These are phyloP conservation scores for Aspergillus olivimuriae DNA, from an alignment of 495 filamentous ascomycete genomes.

Conservation along the genomic window DNA sequence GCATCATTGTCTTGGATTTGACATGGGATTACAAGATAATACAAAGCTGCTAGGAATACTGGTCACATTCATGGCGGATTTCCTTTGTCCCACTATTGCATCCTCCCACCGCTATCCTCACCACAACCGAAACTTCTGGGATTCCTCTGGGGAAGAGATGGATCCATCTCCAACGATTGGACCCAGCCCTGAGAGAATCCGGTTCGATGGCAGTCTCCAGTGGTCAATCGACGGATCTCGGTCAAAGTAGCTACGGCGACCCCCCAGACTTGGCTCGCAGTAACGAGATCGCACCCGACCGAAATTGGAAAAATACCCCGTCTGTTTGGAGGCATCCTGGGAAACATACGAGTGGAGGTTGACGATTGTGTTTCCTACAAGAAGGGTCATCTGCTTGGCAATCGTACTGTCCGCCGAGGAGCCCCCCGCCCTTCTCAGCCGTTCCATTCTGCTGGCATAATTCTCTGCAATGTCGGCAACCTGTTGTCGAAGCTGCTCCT, in stretches of 20 bases:
- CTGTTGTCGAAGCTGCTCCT: conserved; percentile 14
- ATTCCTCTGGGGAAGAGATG: not conserved
- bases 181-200: not conserved
- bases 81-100: too few species aligned
- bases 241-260: conserved; percentile 21
- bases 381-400: conserved; percentile 12
- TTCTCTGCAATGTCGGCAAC: conserved; percentile 13
- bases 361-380: conserved; percentile 18
- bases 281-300: conserved; percentile 3
- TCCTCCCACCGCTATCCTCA: too few species aligned
- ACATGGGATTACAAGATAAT: too few species aligned
- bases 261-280: conserved; percentile 7
- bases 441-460: conserved; percentile 8
- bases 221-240: conserved; percentile 8
- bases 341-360: conserved; percentile 18
- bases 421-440: not conserved
- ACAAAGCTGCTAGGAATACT: too few species aligned
- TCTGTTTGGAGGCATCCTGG: conserved; percentile 2
- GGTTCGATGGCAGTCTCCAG: conserved; percentile 2
- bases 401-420: conserved; percentile 3
- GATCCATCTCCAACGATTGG: not conserved
- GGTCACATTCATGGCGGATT: too few species aligned
- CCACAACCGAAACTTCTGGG: too few species aligned
- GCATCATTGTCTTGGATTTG: too few species aligned
- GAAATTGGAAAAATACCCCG: conserved; percentile 14